These are phyloP conservation scores for Pythium dissotocum DNA, from an alignment of 352 stramenopile genomes.

Conservation along the genomic window DNA sequence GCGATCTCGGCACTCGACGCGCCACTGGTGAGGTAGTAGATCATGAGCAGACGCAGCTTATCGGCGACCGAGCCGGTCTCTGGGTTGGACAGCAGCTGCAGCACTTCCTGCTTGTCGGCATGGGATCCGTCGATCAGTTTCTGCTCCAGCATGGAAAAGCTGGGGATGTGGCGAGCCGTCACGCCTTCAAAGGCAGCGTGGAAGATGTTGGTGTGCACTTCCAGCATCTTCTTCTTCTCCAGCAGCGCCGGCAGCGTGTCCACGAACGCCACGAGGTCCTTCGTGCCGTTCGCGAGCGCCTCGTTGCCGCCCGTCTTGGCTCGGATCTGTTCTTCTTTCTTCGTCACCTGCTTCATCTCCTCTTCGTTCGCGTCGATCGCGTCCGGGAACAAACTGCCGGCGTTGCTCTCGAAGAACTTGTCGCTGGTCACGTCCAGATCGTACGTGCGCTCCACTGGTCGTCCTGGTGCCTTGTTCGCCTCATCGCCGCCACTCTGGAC, in stretches of 20 bases:
- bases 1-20: conserved; percentile 66
- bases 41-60: conserved; percentile 87
- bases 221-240: conserved; percentile 89
- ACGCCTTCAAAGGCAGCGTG: conserved; percentile 81
- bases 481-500: conserved; percentile 57
- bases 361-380: conserved; percentile 88
- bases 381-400: conserved; percentile 74
- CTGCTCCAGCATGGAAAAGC: conserved; percentile 85
- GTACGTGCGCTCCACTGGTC: conserved; percentile 64
- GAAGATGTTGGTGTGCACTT: conserved; percentile 89
- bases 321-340: conserved; percentile 84
- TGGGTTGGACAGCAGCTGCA: conserved; percentile 60
- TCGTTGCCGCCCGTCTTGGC: conserved; percentile 66
- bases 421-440: conserved; percentile 82
- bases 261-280: conserved; percentile 82
- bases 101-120: conserved; percentile 65
- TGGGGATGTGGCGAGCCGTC: conserved; percentile 76
- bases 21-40: conserved; percentile 84
- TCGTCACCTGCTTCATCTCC: conserved; percentile 87
- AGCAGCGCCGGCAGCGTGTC: conserved; percentile 80
- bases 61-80: conserved; percentile 74
- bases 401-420: conserved; percentile 82
- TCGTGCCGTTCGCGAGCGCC: conserved; percentile 70
- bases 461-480: conserved; percentile 16
- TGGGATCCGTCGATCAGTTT: conserved; percentile 83